Conservation (phyloP, 2,329 filamentous ascomycete species). For the Pestalotiopsis sp. region DNA sequence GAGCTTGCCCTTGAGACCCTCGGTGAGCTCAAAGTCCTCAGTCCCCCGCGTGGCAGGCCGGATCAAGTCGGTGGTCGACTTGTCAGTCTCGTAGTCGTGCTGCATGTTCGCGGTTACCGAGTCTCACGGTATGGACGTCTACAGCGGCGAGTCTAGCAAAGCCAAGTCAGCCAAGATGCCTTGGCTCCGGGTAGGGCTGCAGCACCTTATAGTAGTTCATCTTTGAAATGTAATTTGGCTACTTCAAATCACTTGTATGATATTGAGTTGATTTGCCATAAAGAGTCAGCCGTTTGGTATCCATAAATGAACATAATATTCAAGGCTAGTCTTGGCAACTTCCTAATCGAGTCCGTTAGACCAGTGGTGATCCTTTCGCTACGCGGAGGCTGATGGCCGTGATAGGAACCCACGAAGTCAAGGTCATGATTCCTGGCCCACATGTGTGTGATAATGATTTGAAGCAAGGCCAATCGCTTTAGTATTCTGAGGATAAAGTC, state of each 20-base stretch:
- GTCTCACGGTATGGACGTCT: not conserved
- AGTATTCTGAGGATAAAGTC: not conserved
- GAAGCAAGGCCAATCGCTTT: not conserved
- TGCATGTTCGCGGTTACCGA: not conserved
- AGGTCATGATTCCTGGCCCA: not conserved
- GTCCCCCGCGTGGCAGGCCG: not conserved
- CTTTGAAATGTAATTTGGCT: not conserved
- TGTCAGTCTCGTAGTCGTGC: not conserved
- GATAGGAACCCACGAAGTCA: not conserved
- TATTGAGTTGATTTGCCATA: not conserved
- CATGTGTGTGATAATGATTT: not conserved
- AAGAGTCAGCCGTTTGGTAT: not conserved
- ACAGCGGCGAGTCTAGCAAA: not conserved
- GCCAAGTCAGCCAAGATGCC: slow-evolving; percentile 2
- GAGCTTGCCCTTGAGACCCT: not conserved
- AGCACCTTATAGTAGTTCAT: not conserved
- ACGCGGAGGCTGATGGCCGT: not conserved
- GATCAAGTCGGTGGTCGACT: slow-evolving; percentile 3
- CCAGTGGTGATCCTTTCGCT: not conserved
- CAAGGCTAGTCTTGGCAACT: not conserved
- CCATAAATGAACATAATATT: not conserved
- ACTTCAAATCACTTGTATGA: not conserved
- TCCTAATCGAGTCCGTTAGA: not conserved
- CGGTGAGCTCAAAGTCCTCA: not conserved
- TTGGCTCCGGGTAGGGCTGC: not conserved